Base-by-base conservation (phyloP, 2,329 filamentous ascomycete genomes). In the Claviceps capensis region DNA sequence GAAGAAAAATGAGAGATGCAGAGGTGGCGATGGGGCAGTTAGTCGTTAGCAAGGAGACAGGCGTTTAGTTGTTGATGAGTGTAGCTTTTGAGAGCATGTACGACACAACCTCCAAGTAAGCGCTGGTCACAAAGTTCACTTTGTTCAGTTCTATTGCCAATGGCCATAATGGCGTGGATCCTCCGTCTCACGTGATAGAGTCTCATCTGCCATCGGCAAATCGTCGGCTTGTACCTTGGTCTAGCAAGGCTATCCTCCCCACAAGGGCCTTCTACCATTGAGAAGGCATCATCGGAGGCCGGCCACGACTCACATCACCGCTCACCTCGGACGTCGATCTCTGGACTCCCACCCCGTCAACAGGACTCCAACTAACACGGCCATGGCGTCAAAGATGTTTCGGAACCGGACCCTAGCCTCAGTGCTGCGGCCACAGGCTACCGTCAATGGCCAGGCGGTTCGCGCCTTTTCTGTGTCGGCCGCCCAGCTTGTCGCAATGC, bases 361-460 rank as follows among this genome's bases (percentile, higher is more conserved):
- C 76, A 73, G 72, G 70, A 66, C 67, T 63, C 58, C 61, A 42
- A 40, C 62, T 59, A 58, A 65, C 55, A 53, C 65, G 63, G 72
- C 64, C 67, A 83, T 83, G 80, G 79, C 79, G 68, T 78, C 74
- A 69, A 78, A 74, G 66, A 65, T 81, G 62, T 74, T 73, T 62
- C 74, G 77, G 65, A 75, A 71, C 67, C 72, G 77, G 65, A 73
- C 72, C 55, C 64, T 82, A 58, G 72, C 73, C 63, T 73, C 77
- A 64, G 74, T 74, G 69, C 66, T 81, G 58, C 73, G 73, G 63
- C 72, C 77, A n/a, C 67, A 68, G 48, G 67, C 60, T 58, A 65
- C 60, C 61, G 71, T 65, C 58, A 68, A 60, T 57, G 67, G 69
- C 30, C 66, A 69, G 58, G 64, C 65, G 48, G 63, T 69, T 62